A percentile compares a stretch with the other conserved stretches of the same genome.
These are phyloP conservation scores for Drechslerella dactyloides DNA, from an alignment of 2,329 filamentous ascomycete species.

Conservation along the genomic window DNA sequence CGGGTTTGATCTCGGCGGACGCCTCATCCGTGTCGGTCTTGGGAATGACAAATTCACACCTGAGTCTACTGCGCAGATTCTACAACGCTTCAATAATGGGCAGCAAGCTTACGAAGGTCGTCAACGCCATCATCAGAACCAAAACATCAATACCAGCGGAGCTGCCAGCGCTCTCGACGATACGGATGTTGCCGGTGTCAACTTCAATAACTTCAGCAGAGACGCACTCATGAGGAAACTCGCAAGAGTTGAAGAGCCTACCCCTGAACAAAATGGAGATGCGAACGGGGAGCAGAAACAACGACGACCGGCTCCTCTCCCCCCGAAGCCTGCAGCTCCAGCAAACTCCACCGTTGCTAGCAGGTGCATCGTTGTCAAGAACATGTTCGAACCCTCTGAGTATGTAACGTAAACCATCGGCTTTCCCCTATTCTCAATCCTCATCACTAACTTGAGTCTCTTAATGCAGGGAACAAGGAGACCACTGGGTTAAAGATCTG, in stretches of 20 bases:
- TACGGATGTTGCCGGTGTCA: constrained; percentile 95
- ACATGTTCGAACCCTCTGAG: constrained; percentile 93
- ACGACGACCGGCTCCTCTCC: constrained; percentile 26
- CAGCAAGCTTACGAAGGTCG: constrained; percentile 75
- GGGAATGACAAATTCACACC: constrained; percentile 99
- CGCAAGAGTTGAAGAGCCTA: constrained; percentile 86
- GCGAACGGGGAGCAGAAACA: constrained; percentile 44
- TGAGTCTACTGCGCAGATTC: constrained; percentile 89
- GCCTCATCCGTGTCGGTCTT: constrained; percentile 96
- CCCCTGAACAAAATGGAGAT: constrained; percentile 64
- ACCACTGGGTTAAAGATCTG: constrained; percentile 88
- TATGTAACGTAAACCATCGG: constrained; percentile 64
- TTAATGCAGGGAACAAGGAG: constrained; percentile 75
- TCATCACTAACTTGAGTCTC: constrained; percentile 13
- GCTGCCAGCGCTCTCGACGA: constrained; percentile 90
- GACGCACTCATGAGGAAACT: constrained; percentile 99
- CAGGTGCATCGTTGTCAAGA: constrained; percentile 89
- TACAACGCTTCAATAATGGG: constrained; percentile 86
- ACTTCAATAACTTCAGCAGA: constrained; percentile 99
- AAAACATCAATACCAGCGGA: constrained; percentile 79
- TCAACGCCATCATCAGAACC: constrained; percentile 57
- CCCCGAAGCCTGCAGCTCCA: constrained; percentile 41
- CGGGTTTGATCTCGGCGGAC: constrained; percentile 95
- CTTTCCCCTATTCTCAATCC: constrained; percentile 56
- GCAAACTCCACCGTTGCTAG: constrained; percentile 80